These are phyloP conservation scores for Conidiobolus incongruus DNA, from an alignment of 371 early-diverging fungal species.

Conservation along the genomic window DNA sequence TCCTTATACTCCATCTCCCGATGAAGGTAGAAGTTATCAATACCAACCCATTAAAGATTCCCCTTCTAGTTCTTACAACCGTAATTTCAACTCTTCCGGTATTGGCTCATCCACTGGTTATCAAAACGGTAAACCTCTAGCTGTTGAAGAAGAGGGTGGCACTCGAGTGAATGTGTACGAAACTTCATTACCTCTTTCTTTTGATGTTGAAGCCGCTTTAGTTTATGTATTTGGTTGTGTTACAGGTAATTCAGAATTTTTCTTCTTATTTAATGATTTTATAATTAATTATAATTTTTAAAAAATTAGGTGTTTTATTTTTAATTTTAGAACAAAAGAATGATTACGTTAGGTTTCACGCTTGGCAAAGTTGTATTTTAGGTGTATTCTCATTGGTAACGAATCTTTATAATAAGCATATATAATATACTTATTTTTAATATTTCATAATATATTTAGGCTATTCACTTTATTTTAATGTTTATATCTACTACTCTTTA, in stretches of 20 bases:
- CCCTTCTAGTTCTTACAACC: not conserved
- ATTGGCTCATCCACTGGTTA: not conserved
- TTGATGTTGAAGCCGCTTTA: conserved; percentile 59
- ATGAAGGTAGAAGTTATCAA: not conserved
- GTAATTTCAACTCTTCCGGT: not conserved
- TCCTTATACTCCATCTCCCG: conserved; percentile 3
- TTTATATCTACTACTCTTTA: conserved; percentile 21
- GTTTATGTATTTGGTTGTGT: conserved; percentile 43
- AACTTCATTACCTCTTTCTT: conserved; percentile 41
- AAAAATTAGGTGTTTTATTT: conserved; percentile 29
- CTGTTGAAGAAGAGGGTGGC: conserved; percentile 16
- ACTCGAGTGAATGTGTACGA: conserved; percentile 57
- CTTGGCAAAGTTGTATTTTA: conserved; percentile 36
- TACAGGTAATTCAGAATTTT: conserved; percentile 21
- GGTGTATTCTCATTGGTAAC: conserved; percentile 7
- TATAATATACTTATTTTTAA: no score
- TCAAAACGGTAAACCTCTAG: no score
- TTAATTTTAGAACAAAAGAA: conserved; percentile 54
- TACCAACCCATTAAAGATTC: conserved; percentile 3
- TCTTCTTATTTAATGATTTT: not conserved
- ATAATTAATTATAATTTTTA: conserved; percentile 1
- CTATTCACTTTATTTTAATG: conserved; percentile 10
- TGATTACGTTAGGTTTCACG: conserved; percentile 66
- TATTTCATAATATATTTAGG: not conserved
- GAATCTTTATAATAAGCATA: no score